Evolutionary conservation across 2,329 filamentous ascomycete species (phyloP).

Genomic region (Trichothecium roseum): DNA sequence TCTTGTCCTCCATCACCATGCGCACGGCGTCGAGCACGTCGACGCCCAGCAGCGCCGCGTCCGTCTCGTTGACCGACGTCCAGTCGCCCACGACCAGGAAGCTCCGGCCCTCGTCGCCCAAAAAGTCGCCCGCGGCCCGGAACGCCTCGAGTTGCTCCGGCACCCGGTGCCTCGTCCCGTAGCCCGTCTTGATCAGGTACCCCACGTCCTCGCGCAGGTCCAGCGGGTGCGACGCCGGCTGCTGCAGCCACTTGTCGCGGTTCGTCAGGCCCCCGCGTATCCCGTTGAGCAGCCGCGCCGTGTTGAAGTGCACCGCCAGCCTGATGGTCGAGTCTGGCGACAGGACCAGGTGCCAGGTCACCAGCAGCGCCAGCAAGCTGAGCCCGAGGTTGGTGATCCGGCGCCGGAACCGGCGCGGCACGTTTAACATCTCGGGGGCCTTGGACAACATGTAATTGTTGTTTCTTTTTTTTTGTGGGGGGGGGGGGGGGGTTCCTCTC

Average conservation of each 20-base stretch:
- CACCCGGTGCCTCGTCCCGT: constrained; percentile 39
- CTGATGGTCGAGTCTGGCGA: constrained; percentile 21
- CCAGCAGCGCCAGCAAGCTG: constrained; percentile 13
- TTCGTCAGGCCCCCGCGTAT: constrained; percentile 14
- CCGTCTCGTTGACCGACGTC: constrained; percentile 23
- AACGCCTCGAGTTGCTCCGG: constrained; percentile 35
- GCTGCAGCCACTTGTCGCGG: constrained; percentile 31
- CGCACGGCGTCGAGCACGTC: constrained; percentile 31
- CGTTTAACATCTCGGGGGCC: constrained; percentile 8
- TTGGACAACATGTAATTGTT: too few relatives aligned
- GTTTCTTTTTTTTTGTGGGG: constrained; percentile 1
- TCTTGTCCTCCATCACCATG: constrained; percentile 20
- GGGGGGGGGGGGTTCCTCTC: neutral
- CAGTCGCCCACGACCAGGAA: constrained; percentile 43
- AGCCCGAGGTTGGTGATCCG: constrained; percentile 14
- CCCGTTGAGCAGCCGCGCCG: constrained; percentile 16
- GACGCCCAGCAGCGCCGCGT: constrained; percentile 18
- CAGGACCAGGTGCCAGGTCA: constrained; percentile 16
- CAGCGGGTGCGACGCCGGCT: constrained; percentile 28
- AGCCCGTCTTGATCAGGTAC: constrained; percentile 45
- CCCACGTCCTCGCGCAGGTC: constrained; percentile 35
- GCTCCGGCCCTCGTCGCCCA: constrained; percentile 26
- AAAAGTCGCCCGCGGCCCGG: constrained; percentile 16
- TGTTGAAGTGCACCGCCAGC: constrained; percentile 22
- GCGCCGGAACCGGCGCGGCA: constrained; percentile 16